Base-by-base conservation (phyloP, 2,329 filamentous ascomycete species). In the Calonectria fujianensis region DNA sequence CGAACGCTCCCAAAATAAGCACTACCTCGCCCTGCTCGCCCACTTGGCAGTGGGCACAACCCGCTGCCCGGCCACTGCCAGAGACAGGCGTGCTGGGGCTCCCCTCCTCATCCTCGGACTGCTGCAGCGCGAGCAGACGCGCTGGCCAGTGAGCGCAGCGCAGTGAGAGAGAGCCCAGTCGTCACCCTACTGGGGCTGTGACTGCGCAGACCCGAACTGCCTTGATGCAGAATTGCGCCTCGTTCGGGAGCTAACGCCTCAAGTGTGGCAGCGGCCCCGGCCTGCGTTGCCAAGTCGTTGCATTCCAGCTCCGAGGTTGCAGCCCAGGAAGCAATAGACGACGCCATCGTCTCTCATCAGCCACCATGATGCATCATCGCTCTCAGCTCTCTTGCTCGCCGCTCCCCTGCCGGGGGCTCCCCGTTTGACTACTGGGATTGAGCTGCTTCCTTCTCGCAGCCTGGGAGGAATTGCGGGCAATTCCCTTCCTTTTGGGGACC, bases 181-280 rank as follows among this genome's bases (percentile, higher is more conserved):
- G 76, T 78, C 77, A 79, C 70, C 75, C 24, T 24, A 71, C 74
- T 74, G 78, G 61, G 78, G 77, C 74, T 76, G 64, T 76, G 74
- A 63, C 35, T 27, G 59, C 39, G 59, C 48, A 27, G 65, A 57
- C 24, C 41, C 57, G 59, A 57, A 27, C 52, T 39, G 68, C 32
- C 29, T 41, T n/a, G 29, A 59, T n/a, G 48, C 68, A 74, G 71
- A 61, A 73, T 72, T 74, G 65, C 59, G 52, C 64, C 64, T 35
- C 67, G 48, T 61, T 57, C 69, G 65, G 64, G 54, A 69, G 54
- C 41, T 73, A 73, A 64, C 37, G 72, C 67, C 65, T 50, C 72
- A 64, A 54, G 29, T 37, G 32, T 64, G 32, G 35, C 48, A 54
- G 45, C 69, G 20, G 24, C 20, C 63, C 32, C 48, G 50, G n/a